Evolutionary conservation across 345 rosid species (phyloP).

Genomic region (Mallotus nudiflorus): DNA sequence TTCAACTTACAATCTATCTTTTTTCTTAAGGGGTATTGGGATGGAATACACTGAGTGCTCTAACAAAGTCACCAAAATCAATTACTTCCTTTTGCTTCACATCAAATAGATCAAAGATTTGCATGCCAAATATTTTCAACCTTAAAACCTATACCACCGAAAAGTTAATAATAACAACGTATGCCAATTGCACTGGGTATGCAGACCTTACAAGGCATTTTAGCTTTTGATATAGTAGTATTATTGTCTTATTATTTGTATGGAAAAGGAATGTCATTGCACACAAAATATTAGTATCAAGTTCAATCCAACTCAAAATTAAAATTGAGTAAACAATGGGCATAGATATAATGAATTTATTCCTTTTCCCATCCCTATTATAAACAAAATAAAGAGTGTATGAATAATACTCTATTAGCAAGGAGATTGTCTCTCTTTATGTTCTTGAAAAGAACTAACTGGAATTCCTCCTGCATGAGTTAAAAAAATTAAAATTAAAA

Average conservation of each 20-base stretch:
- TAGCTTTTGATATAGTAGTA: not conserved
- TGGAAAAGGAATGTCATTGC: not conserved
- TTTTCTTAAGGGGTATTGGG: conserved; percentile 75
- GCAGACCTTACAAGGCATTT: not conserved
- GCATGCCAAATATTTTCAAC: conserved; percentile 29
- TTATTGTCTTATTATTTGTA: not conserved
- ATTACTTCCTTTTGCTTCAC: conserved; percentile 86
- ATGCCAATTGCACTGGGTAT: not conserved
- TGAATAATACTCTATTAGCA: conserved; percentile 72
- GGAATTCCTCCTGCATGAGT: conserved; percentile 95
- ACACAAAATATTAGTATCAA: not conserved
- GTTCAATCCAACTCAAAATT: not conserved
- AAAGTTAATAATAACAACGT: not conserved
- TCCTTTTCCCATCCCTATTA: not conserved
- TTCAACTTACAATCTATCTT: conserved; percentile 81
- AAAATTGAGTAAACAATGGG: not conserved
- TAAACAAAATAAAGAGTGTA: not conserved
- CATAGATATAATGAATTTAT: not conserved
- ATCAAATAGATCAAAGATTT: conserved; percentile 95
- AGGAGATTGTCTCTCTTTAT: conserved; percentile 88
- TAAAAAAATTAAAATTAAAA: not conserved
- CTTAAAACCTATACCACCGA: conserved; percentile 6
- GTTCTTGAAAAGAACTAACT: conserved; percentile 85
- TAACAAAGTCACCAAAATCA: conserved; percentile 93
- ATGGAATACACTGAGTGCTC: conserved; percentile 87